Evolutionary conservation across 2,329 filamentous ascomycete genomes (phyloP), one percentile per base, ranked within the genome.

Genomic region (Alternaria angustiovoidea): DNA sequence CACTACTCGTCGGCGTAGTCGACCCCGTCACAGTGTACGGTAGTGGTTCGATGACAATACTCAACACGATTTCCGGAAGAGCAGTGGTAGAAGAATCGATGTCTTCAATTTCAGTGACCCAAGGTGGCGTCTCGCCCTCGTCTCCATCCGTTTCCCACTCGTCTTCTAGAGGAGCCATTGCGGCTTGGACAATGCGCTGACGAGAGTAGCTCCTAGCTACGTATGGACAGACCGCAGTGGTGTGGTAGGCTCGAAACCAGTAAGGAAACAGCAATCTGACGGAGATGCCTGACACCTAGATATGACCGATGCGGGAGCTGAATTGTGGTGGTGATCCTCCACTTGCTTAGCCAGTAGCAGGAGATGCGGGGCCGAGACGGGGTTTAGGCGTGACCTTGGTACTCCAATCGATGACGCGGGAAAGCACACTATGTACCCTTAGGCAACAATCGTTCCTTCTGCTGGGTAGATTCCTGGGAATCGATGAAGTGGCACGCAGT

Each of bases 361-460:
- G 66, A 66, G 63, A 63, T 68, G 73, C 68, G 73, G 73, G 73
- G 73, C 73, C 72, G 73, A 64, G 59, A 67, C 68, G 67, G 65
- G 67, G 51, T 64, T 68, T 41, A 52, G 49, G 63, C 53, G 54
- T 62, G 28, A 52, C 62, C 61, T 67, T 65, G 64, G 59, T 67
- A 53, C 54, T 47, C 48, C 55, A 63, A 34, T 68, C 57, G 61
- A 67, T 69, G 65, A 71, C 65, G 68, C 62, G 64, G 65, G 59
- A 62, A 49, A 44, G 47, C 39, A 54, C 48, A 51, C 55, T 26
- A 48, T 34, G 24, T 18, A 38, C 16, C 20, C 46, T 6, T 49
- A 14, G 46, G 6, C 26, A 16, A 42, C 3, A 14, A 41, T 24
- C 4, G 34, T 36, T 41, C 8, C 16, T 16, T 43, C 30, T 56